These are phyloP conservation scores for Sesbania bispinosa DNA, from an alignment of 306 rosid species.

Conservation along the genomic window DNA sequence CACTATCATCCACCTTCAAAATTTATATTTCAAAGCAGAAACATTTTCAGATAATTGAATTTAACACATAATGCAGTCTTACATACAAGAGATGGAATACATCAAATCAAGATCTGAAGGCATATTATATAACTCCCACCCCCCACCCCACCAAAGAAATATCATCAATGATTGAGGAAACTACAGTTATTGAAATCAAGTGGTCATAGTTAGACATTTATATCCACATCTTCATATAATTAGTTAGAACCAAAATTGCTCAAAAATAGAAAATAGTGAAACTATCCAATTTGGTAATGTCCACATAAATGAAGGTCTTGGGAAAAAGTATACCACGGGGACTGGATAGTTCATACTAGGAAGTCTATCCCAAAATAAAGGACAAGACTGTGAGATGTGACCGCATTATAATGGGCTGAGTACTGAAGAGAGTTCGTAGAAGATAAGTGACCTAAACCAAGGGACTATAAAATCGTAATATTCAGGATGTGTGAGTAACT, in stretches of 20 bases:
- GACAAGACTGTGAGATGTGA: background rate
- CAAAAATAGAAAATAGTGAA: background rate
- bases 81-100: background rate
- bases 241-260: background rate
- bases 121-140: background rate
- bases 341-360: background rate
- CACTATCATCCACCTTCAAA: background rate
- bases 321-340: background rate
- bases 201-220: background rate
- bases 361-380: background rate
- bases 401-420: background rate
- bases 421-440: background rate
- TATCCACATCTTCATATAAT: background rate
- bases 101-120: background rate
- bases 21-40: background rate
- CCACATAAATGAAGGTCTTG: background rate
- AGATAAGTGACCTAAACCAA: slow-evolving; percentile 2
- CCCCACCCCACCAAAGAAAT: background rate
- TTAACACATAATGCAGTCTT: background rate
- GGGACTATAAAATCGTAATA: background rate
- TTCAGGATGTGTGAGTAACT: slow-evolving; percentile 36
- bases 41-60: background rate
- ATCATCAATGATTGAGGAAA: background rate
- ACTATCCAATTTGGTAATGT: background rate
- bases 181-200: background rate